Evolutionary conservation across 2,329 filamentous ascomycete species (phyloP), one percentile per base, ranked within the genome.

Genomic region (Biscogniauxia marginata): DNA sequence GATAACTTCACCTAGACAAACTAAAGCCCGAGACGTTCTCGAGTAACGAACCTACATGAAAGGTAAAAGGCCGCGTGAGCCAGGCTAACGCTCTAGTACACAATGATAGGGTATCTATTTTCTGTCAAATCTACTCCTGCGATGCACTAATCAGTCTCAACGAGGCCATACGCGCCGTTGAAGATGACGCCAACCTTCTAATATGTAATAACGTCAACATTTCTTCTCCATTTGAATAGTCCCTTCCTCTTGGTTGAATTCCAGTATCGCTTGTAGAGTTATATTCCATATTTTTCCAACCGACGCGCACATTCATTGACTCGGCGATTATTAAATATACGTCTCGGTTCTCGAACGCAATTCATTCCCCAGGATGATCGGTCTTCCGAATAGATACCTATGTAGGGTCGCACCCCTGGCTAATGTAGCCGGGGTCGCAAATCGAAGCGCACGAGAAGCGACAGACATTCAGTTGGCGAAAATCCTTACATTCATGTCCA

Each of bases 401-500:
- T 3, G 25, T 34, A 34, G 30, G 30, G 34, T n/a, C 43, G 50
- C 39, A 21, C 34, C 48, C 45, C 44, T 39, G 52, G 54, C 45
- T 46, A n/a, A 3, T 39, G 4, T n/a, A 39, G 2, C 9, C 9
- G 30, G 13, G 30, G 13, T n/a, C 3, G 30, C 4, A 54, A 50
- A 24, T 49, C 46, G 30, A 44, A 46, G 48, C 44, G 25, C 34
- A 39, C n/a, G 5, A 49, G 30, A 39, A 39, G 30, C 13, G 3
- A 16, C 30, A 20, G 23, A 25, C 46, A 25, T 48, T 70, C 59
- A 80, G 67, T 79, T 81, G 52, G 90, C 90, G 76, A 93, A 96
- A 52, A 96, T 84, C 65, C 89, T 82, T 61, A 96, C 83, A 63
- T 86, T 90, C 69, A 86, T 77, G 76, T 96, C 91, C 56, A 96